Base-by-base conservation (phyloP, 2,329 filamentous ascomycete species). In the Calycina marina region DNA sequence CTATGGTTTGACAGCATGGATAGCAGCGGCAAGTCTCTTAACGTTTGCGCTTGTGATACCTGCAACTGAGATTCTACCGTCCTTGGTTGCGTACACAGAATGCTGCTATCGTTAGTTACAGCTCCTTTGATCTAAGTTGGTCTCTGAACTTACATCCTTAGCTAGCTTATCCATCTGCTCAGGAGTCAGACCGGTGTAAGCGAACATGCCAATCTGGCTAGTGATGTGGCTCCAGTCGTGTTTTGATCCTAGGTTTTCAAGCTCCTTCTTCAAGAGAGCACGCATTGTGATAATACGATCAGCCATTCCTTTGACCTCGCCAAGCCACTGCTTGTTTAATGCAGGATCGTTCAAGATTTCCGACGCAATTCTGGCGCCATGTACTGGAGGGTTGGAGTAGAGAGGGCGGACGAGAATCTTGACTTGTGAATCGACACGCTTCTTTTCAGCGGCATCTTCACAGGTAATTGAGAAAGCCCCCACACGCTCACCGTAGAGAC, bases 171-270 rank as follows among this genome's bases (percentile, higher is more conserved):
- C 80, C 83, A 96, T 94, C 65, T 94, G 81, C 62, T 88, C 77
- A 34, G 86, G 65, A 49, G 69, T 88, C 51, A 98, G 66, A 40
- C 90, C 90, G 32, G 90, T 98, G 71, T 93, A 98, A 49, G 90
- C 88, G 55, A 98, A 98, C 90, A 98, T 98, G 64, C 90, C 90
- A 52, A 98, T 98, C 72, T 93, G 84, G 62, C 70, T 86, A 47
- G 90, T 96, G 62, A 98, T 98, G 69, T 98, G 90, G 58, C 78
- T 82, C 90, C 90, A 98, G 67, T 96, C 83, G 61, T 92, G 84
- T 71, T 85, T 85, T 67, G 81, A 90, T 56, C 88, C 88, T 41
- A 94, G 74, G 61, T 81, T 77, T 72, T 94, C 83, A 35, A 98
- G 76, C 66, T 96, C 92, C 50, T 84, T 72, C 72, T 90, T 92